Evolutionary conservation across 179 eudicot species (phyloP).

Genomic region (Vitellaria paradoxa): DNA sequence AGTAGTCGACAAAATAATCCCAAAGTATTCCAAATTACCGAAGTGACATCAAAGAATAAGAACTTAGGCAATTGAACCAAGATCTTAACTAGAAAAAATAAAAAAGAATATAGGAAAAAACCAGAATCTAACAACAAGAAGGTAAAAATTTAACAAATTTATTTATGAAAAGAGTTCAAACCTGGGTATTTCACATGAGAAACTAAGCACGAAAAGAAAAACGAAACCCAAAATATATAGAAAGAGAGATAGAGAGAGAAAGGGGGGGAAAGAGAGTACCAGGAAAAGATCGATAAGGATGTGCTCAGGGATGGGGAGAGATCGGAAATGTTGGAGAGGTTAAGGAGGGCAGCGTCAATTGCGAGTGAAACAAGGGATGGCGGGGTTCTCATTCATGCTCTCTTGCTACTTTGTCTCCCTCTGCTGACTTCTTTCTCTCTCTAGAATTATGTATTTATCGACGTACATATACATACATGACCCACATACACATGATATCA

Average conservation of each 20-base stretch:
- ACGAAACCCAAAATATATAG: background rate
- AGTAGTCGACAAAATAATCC: background rate
- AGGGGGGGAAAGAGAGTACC: slow-evolving; percentile 28
- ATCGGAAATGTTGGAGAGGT: slow-evolving; percentile 59
- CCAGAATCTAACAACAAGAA: background rate
- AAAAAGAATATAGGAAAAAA: background rate
- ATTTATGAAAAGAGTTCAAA: background rate
- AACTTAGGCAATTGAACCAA: background rate
- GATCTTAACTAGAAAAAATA: background rate
- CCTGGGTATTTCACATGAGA: background rate
- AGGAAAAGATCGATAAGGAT: slow-evolving; percentile 65
- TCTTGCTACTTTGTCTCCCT: slow-evolving; percentile 23
- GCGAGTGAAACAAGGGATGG: slow-evolving; percentile 70
- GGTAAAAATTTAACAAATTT: background rate
- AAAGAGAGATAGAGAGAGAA: slow-evolving; percentile 2
- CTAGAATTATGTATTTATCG: no score
- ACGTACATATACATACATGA: no score
- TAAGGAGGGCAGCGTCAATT: slow-evolving; percentile 55
- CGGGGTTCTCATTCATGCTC: slow-evolving; percentile 58
- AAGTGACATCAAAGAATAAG: background rate
- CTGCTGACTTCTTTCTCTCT: background rate
- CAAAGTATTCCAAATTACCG: background rate
- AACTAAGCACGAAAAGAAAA: background rate
- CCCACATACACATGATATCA: no score
- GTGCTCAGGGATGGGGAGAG: slow-evolving; percentile 73